Evolutionary conservation across 306 rosid genomes (phyloP).

Genomic region (Inga laurina): DNA sequence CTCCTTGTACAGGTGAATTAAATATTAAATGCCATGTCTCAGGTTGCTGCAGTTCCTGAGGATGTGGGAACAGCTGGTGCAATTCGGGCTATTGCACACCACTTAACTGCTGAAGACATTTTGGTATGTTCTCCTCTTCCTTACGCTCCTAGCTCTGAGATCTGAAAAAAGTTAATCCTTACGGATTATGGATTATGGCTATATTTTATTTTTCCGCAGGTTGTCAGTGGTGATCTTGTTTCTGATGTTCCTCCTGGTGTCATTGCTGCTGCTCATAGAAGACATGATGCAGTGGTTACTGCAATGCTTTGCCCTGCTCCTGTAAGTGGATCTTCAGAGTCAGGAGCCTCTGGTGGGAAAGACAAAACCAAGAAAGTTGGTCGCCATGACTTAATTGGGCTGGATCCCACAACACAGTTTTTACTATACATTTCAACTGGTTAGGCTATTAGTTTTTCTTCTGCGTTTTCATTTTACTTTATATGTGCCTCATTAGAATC

Average conservation of each 20-base stretch:
- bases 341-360: constrained; percentile 84
- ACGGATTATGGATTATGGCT: constrained; percentile 40
- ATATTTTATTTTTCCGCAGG: constrained; percentile 58
- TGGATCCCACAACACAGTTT: constrained; percentile 87
- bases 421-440: constrained; percentile 88
- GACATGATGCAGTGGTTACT: constrained; percentile 90
- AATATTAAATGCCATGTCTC: constrained; percentile 21
- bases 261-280: constrained; percentile 95
- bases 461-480: constrained; percentile 10
- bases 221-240: constrained; percentile 96
- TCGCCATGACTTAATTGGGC: constrained; percentile 78
- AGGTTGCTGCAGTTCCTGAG: constrained; percentile 95
- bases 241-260: constrained; percentile 95
- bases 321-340: constrained; percentile 79
- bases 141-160: constrained; percentile 3
- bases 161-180: constrained; percentile 17
- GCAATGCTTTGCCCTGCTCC: constrained; percentile 94
- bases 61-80: constrained; percentile 99
- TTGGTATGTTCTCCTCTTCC: constrained; percentile 51
- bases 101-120: constrained; percentile 82
- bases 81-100: constrained; percentile 81
- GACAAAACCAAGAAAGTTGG: constrained; percentile 89
- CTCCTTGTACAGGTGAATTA: constrained; percentile 19
- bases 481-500: constrained; percentile 32
- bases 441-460: constrained; percentile 37